Percentiles rank a stretch among this genome's conserved stretches.
Conservation (phyloP, 2,329 filamentous ascomycete species). For the Cercospora canescens region DNA sequence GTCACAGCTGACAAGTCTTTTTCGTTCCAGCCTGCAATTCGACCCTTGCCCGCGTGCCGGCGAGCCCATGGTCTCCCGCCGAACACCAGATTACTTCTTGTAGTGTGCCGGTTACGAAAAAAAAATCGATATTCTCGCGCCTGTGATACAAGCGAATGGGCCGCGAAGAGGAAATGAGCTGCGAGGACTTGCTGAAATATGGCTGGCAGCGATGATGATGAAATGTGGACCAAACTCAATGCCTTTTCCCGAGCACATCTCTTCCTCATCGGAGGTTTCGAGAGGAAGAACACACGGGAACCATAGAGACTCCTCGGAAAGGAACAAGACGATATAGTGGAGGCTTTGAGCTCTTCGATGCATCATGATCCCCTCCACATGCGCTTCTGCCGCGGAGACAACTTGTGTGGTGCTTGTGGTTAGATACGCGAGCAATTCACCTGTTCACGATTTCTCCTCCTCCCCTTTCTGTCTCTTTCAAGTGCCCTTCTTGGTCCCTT, state of each 20-base stretch:
- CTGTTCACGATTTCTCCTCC: too few species aligned
- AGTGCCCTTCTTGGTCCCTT: too few species aligned
- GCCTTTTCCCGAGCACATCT: neutral
- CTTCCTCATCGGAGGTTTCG: neutral
- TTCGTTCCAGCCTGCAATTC: conserved; percentile 84
- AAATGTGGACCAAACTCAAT: neutral
- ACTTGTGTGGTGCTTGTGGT: too few species aligned
- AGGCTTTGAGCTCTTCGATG: neutral
- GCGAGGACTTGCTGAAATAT: neutral
- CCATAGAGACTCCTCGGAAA: too few species aligned
- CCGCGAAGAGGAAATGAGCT: neutral
- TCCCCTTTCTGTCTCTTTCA: too few species aligned
- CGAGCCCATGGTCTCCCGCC: conserved; percentile 93
- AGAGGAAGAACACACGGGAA: too few species aligned
- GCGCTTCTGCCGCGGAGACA: neutral
- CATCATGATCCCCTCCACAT: neutral
- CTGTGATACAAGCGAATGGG: neutral
- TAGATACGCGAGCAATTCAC: neutral
- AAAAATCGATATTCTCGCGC: conserved; percentile 5
- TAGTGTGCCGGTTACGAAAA: conserved; percentile 48
- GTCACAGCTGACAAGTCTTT: neutral
- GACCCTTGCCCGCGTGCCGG: conserved; percentile 96
- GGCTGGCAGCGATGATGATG: neutral
- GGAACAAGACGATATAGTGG: neutral
- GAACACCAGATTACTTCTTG: conserved; percentile 99